phyloP scores from a whole-genome alignment of 1,139 yeast species.

The Protomyces gravidus region DNA sequence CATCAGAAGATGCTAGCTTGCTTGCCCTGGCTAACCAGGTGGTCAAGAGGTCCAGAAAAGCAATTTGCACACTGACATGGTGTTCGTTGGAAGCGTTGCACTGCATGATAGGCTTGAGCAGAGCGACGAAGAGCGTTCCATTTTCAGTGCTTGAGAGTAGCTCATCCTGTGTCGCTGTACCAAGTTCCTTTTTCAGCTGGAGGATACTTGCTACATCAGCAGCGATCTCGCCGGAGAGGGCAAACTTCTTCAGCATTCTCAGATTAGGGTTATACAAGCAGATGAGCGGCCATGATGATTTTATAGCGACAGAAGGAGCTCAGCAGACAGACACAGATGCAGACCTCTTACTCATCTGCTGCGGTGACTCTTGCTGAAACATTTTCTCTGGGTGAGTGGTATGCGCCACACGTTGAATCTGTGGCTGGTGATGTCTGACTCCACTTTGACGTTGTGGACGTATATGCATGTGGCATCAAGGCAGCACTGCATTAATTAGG shows the following conservation, averaged over 20 bases:
- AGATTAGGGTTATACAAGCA: too few species aligned
- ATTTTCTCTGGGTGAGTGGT: too few species aligned
- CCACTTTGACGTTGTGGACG: too few species aligned
- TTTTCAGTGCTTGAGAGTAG: neutral
- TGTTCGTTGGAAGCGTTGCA: neutral
- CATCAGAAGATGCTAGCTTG: neutral
- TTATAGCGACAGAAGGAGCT: too few species aligned
- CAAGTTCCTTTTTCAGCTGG: neutral
- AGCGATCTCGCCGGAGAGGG: neutral
- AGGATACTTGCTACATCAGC: neutral
- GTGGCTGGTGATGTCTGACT: neutral
- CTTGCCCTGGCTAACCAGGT: constrained; percentile 19
- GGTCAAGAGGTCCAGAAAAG: constrained; percentile 13
- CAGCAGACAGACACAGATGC: too few species aligned
- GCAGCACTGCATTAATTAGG: too few species aligned
- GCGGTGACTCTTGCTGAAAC: too few species aligned
- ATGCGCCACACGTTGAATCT: neutral
- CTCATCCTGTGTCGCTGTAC: neutral
- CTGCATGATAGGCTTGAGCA: neutral
- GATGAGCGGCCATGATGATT: too few species aligned
- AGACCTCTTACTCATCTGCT: too few species aligned
- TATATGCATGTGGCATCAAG: too few species aligned
- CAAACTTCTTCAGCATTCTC: neutral
- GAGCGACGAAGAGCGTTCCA: constrained; percentile 1
- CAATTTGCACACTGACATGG: constrained; percentile 7